Conservation (phyloP, 345 rosid genomes). For the Pistacia integerrima region DNA sequence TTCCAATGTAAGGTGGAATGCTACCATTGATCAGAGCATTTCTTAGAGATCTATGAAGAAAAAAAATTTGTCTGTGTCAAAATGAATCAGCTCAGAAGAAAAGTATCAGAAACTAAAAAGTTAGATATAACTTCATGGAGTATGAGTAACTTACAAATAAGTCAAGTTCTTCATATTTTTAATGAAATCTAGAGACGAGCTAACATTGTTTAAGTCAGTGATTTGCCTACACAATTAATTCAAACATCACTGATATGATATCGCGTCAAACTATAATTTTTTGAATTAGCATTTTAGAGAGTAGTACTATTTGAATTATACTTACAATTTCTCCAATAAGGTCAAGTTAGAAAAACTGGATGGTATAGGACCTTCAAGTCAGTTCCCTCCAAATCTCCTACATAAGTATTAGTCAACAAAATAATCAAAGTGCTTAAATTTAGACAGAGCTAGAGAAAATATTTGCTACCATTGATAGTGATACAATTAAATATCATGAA, state of each 20-base stretch:
- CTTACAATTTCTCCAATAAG: slow-evolving; percentile 39
- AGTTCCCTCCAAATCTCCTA: too few species aligned
- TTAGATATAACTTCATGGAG: background rate
- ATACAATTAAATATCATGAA: background rate
- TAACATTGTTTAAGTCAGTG: slow-evolving; percentile 33
- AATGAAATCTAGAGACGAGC: slow-evolving; percentile 46
- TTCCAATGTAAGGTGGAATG: slow-evolving; percentile 34
- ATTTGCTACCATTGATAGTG: background rate
- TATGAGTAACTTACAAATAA: slow-evolving; percentile 40
- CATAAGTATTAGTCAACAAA: too few species aligned
- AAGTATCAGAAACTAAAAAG: background rate
- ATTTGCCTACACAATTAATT: slow-evolving; percentile 35
- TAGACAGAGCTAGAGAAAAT: background rate
- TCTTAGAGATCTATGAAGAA: slow-evolving; percentile 10
- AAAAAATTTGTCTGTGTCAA: background rate
- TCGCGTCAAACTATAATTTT: too few species aligned
- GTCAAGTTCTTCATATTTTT: slow-evolving; percentile 37
- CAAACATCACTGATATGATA: background rate
- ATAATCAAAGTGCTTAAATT: too few species aligned
- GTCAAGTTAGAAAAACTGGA: slow-evolving; percentile 20
- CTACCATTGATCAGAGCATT: slow-evolving; percentile 30
- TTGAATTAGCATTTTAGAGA: too few species aligned
- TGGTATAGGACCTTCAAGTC: too few species aligned
- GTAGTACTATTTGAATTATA: slow-evolving; percentile 30
- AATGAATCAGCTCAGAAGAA: background rate